phyloP scores from a whole-genome alignment of 1,284 basidiomycete genomes.

The Laetiporus sulphureus region DNA sequence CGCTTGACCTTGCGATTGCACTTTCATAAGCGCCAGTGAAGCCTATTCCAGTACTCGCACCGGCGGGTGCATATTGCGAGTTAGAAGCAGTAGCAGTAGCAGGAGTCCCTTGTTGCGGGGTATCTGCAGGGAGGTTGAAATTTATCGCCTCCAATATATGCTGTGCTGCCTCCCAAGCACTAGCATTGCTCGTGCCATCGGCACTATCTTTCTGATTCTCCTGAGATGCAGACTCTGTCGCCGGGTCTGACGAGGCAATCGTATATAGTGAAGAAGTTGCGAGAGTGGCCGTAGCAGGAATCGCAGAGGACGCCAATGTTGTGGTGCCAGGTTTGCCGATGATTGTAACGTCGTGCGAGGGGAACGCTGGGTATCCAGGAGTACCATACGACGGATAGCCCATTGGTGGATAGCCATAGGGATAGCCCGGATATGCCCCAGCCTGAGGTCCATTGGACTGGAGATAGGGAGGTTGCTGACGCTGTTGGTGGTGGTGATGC shows the following conservation, averaged over 20 bases:
- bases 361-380: conserved; percentile 18
- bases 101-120: no score
- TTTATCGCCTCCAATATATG: conserved; percentile 72
- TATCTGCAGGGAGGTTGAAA: conserved; percentile 43
- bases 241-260: not conserved
- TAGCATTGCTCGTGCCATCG: conserved; percentile 30
- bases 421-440: conserved; percentile 14
- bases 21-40: not conserved
- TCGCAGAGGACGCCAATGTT: not conserved
- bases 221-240: not conserved
- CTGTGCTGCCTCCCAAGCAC: conserved; percentile 69
- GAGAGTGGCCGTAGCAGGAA: not conserved
- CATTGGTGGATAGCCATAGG: conserved; percentile 6
- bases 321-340: not conserved
- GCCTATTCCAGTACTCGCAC: no score
- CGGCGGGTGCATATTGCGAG: no score
- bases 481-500: conserved; percentile 17
- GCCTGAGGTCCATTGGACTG: conserved; percentile 8
- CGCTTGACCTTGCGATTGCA: conserved; percentile 2
- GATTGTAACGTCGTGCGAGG: conserved; percentile 4
- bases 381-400: conserved; percentile 18
- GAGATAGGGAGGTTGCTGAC: conserved; percentile 7
- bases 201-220: conserved; percentile 8
- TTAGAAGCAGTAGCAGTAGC: no score
- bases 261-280: not conserved